These are phyloP conservation scores for Dissophora ornata DNA, from an alignment of 192 early-diverging fungal genomes.

Conservation along the genomic window DNA sequence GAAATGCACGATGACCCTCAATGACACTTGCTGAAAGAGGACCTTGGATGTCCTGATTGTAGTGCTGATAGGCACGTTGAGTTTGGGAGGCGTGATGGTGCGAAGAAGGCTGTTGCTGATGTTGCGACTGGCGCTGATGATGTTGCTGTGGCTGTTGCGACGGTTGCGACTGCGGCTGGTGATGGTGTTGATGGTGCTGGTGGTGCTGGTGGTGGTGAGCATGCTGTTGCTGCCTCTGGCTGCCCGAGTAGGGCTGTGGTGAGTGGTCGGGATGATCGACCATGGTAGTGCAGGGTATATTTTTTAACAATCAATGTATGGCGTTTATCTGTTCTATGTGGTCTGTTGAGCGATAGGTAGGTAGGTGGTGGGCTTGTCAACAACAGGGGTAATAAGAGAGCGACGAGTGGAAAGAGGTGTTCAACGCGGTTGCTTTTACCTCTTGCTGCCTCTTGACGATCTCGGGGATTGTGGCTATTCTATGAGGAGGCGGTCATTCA, in stretches of 20 bases:
- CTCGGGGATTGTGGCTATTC: too few species aligned
- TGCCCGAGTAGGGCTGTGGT: constrained; percentile 22
- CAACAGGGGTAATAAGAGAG: too few species aligned
- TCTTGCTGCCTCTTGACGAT: too few species aligned
- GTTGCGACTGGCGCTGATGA: background rate
- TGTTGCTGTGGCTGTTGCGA: background rate
- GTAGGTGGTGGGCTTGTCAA: too few species aligned
- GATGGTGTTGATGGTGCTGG: constrained; percentile 19
- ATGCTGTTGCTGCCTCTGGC: constrained; percentile 4
- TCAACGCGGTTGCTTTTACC: too few species aligned
- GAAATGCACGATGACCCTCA: constrained; percentile 44
- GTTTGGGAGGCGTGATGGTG: constrained; percentile 16
- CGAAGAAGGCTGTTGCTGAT: constrained; percentile 1
- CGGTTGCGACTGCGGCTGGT: background rate
- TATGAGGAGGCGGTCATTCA: too few species aligned
- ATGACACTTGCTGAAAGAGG: constrained; percentile 47
- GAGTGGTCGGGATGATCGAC: constrained; percentile 40
- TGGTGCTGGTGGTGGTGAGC: background rate
- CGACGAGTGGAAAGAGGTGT: too few species aligned
- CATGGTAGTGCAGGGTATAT: too few species aligned
- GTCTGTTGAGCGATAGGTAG: too few species aligned
- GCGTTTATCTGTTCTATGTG: too few species aligned
- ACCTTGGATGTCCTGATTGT: constrained; percentile 41
- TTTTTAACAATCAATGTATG: too few species aligned
- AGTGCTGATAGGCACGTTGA: constrained; percentile 17